Conservation (phyloP, 345 rosid species). For the Syzygium oleosum region DNA sequence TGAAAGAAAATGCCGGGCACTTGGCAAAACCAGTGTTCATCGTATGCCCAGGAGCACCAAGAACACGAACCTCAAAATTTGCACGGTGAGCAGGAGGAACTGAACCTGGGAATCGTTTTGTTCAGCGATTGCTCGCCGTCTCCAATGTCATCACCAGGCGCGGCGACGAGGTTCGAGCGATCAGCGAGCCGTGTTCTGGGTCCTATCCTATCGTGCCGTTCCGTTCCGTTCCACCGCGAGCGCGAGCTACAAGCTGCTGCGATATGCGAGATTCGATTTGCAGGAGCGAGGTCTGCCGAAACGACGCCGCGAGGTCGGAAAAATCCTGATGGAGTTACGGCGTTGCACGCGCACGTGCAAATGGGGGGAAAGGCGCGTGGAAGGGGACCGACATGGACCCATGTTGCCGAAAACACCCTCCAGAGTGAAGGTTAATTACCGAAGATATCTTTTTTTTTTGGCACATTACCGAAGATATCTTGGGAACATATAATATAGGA, state of each 20-base stretch:
- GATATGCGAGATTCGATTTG: background rate
- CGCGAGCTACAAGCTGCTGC: background rate
- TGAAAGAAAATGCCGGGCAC: slow-evolving; percentile 47
- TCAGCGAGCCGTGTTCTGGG: background rate
- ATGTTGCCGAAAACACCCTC: background rate
- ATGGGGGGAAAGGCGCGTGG: background rate
- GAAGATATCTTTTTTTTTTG: no score
- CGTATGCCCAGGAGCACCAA: background rate
- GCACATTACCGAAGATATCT: no score
- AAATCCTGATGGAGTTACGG: background rate
- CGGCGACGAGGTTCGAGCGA: background rate
- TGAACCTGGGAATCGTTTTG: background rate
- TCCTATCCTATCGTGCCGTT: background rate
- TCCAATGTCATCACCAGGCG: background rate
- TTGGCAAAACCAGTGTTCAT: slow-evolving; percentile 50
- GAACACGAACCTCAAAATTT: background rate
- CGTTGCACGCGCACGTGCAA: background rate
- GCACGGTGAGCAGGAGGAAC: background rate
- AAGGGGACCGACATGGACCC: background rate
- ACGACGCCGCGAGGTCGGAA: background rate
- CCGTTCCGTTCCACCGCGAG: background rate
- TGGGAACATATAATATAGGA: no score
- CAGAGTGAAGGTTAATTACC: background rate
- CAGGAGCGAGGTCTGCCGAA: background rate
- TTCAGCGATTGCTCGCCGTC: background rate